These are phyloP conservation scores for Dicorynia guianensis DNA, from an alignment of 306 rosid species.

Conservation along the genomic window DNA sequence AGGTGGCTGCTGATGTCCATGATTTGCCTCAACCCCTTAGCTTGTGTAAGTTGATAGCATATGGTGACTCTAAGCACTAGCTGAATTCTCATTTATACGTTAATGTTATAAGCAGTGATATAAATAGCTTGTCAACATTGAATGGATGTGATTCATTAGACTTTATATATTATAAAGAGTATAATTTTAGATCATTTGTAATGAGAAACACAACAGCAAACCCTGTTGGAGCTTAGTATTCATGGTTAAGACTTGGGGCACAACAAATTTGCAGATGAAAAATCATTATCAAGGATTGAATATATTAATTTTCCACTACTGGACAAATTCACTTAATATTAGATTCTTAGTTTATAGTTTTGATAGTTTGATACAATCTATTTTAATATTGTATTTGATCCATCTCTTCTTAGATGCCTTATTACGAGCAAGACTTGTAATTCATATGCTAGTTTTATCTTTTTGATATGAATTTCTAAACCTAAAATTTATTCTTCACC, in stretches of 20 bases:
- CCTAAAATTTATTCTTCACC: not conserved
- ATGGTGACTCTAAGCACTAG: not conserved
- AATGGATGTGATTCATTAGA: not conserved
- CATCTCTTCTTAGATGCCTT: not conserved
- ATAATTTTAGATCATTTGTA: too few relatives aligned
- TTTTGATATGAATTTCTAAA: not conserved
- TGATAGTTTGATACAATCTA: not conserved
- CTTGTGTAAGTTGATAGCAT: conserved; percentile 65
- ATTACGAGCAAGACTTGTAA: not conserved
- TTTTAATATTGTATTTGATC: not conserved
- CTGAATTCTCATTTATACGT: not conserved
- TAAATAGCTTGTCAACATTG: not conserved
- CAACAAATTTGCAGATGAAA: too few relatives aligned
- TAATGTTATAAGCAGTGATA: not conserved
- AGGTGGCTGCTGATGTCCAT: conserved; percentile 78
- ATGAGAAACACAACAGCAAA: too few relatives aligned
- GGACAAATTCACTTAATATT: too few relatives aligned
- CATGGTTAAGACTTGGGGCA: too few relatives aligned
- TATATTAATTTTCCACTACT: too few relatives aligned
- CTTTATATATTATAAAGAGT: too few relatives aligned
- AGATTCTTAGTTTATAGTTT: too few relatives aligned
- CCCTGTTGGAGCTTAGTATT: too few relatives aligned
- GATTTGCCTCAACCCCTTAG: conserved; percentile 68
- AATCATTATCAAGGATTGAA: too few relatives aligned
- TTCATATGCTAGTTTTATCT: not conserved